phyloP scores from a whole-genome alignment of 306 rosid species.

The Neltuma alba region DNA sequence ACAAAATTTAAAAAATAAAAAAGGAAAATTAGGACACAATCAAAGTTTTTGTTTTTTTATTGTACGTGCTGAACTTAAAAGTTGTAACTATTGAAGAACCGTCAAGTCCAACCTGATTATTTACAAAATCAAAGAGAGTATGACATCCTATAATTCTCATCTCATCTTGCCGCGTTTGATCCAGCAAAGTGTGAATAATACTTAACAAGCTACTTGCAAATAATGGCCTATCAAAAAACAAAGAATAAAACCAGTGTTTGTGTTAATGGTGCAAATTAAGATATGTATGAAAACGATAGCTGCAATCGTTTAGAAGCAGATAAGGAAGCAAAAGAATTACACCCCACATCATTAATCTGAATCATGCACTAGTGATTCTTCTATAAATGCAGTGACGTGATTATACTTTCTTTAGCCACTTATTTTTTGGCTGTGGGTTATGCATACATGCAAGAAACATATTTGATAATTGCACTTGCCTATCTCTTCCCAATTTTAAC shows the following conservation, averaged over 20 bases:
- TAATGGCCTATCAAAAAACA: constrained; percentile 70
- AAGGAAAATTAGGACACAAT: constrained; percentile 21
- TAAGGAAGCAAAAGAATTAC: constrained; percentile 6
- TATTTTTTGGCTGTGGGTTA: background rate
- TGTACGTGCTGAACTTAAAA: constrained; percentile 14
- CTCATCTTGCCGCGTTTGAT: constrained; percentile 86
- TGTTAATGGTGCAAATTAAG: constrained; percentile 3
- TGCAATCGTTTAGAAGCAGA: background rate
- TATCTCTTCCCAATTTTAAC: background rate
- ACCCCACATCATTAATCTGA: constrained; percentile 15
- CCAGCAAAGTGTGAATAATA: constrained; percentile 85
- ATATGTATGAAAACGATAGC: background rate
- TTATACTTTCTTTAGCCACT: constrained; percentile 1
- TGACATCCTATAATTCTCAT: constrained; percentile 89
- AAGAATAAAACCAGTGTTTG: constrained; percentile 19
- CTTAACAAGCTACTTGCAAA: constrained; percentile 88
- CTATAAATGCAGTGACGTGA: background rate
- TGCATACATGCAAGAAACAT: background rate
- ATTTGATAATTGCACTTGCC: constrained; percentile 1
- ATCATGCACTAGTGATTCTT: constrained; percentile 22
- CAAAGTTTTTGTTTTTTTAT: constrained; percentile 8
- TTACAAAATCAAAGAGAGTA: constrained; percentile 83
- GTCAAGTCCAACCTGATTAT: constrained; percentile 72
- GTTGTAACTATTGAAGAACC: constrained; percentile 14
- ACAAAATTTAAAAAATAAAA: constrained; percentile 37